phyloP scores from a whole-genome alignment of 257 asterid genomes.

The Nicotiana otophora region DNA sequence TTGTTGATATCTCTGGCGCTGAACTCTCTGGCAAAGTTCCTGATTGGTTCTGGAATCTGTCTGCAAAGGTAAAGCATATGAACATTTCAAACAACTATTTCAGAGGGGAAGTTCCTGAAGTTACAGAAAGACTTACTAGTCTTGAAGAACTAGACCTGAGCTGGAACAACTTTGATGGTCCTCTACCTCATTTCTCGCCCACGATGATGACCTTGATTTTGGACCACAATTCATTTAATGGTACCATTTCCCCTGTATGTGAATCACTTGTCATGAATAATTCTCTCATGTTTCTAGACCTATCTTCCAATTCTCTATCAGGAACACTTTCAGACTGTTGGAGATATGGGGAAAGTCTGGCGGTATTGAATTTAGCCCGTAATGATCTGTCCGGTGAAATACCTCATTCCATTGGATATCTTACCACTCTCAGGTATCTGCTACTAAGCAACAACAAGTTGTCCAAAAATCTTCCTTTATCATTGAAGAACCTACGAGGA shows the following conservation, averaged over 20 bases:
- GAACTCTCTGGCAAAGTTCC: background rate
- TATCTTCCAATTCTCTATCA: background rate
- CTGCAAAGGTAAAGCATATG: background rate
- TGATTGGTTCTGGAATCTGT: constrained; percentile 6
- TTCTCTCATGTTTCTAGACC: background rate
- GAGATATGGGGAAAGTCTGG: background rate
- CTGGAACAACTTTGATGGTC: background rate
- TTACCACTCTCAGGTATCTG: background rate
- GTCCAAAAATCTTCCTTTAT: background rate
- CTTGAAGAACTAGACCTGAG: background rate
- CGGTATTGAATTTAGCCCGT: background rate
- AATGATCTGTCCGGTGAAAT: background rate
- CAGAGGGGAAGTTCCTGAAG: constrained; percentile 6
- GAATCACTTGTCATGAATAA: constrained; percentile 1
- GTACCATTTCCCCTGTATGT: background rate
- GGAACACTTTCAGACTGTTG: constrained; percentile 7
- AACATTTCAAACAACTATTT: background rate
- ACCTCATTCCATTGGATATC: constrained; percentile 8
- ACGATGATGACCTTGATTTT: background rate
- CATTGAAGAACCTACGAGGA: background rate
- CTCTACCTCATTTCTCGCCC: background rate
- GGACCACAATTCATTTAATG: background rate
- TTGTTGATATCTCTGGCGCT: background rate
- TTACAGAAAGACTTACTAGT: background rate
- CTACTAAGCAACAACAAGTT: background rate